Base-by-base conservation (phyloP, 495 filamentous ascomycete genomes). In the Mytilinidion resinicola region DNA sequence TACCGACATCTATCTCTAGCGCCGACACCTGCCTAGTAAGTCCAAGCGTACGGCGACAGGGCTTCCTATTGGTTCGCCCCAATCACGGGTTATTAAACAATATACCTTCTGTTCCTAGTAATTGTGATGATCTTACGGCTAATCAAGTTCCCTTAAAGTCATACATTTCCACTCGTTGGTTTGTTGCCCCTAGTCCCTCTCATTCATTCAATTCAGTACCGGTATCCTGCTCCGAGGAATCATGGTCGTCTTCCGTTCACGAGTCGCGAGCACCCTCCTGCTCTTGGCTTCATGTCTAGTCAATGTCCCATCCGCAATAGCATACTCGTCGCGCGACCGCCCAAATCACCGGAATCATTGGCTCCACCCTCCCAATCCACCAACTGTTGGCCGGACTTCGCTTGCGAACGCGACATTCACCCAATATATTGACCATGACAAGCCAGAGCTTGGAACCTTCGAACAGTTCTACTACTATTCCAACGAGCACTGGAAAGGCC, bases 401-500 rank as follows among this genome's bases (percentile, higher is more conserved):
- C 39, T 42, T 12, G 39, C 39, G 12, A 55, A 67, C 25, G 55
- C 63, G 8, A 75, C 70, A 14, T 83, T 82, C 55, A 49, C 76
- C 35, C 81, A 84, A 62, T 61, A 77, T n/a, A 71, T 82, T 19
- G 79, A 83, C 57, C 81, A 84, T 57, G 60, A 72, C 10, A 67
- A 82, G 54, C 77, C 77, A 1, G 63, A 64, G 21, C 67, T 78
- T 15, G 80, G 81, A 19, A 83, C 80, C 4, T 84, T 84, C 63
- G 60, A 70, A 11, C 79, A 82, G 67, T 70, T 75, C 9, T 82
- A 76, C 61, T 82, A 72, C 71, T 83, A 69, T 60, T 76, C 74
- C 56, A 69, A 72, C 3, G 66, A 74, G 50, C 78, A 60, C 62
- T 84, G 77, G 77, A 67, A 62, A 11, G 80, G 81, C 0, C 74